Evolutionary conservation across 208 protist genomes (phyloP), one percentile per base, ranked within the genome.

Genomic region (Trypanosoma caninum): DNA sequence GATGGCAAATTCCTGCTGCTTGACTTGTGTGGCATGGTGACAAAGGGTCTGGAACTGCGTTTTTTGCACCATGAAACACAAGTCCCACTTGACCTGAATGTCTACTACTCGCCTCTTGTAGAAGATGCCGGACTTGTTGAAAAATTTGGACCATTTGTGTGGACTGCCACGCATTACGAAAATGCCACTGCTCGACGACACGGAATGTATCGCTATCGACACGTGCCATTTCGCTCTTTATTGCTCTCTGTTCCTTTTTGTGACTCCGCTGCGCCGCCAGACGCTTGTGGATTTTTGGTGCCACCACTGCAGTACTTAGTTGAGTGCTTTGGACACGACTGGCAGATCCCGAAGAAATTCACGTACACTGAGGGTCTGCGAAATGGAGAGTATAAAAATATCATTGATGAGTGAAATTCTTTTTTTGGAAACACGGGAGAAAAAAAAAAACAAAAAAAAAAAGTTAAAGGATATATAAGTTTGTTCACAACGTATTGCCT

Each of bases 311-410:
- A 52, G 0, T 96, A 94, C 34, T 50, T 96, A 28, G 62, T 67
- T 13, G 91, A 96, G 71, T 94, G 80, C 75, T 96, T 83, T 63
- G 91, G 91, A 0, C 59, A 16, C 0, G 82, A 96, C 48, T 96
- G 91, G 88, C 38, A 58, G 0, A 84, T 65, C 2, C 87, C 85
- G 11, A 80, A 80, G 55, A 30, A 72, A 48, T 94, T 80, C 58
- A 69, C 81, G 8, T 96, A 96, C 68, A 53, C 51, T 1, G 84
- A 96, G 28, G 91, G 85, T 0, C 64, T 96, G 3, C 34, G 30
- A 20, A 37, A 46, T 0, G 60, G 67, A n/a, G 81, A 91, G 60
- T 96, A 87, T 60, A 80, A 82, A 54, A 96, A 94, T 52, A 90
- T 96, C 31, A 84, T 96, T 33, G 37, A 46, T 0, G 84, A 94